Evolutionary conservation across 768 basidiomycete genomes (phyloP), one percentile per base, ranked within the genome.

Genomic region (Vishniacozyma victoriae): DNA sequence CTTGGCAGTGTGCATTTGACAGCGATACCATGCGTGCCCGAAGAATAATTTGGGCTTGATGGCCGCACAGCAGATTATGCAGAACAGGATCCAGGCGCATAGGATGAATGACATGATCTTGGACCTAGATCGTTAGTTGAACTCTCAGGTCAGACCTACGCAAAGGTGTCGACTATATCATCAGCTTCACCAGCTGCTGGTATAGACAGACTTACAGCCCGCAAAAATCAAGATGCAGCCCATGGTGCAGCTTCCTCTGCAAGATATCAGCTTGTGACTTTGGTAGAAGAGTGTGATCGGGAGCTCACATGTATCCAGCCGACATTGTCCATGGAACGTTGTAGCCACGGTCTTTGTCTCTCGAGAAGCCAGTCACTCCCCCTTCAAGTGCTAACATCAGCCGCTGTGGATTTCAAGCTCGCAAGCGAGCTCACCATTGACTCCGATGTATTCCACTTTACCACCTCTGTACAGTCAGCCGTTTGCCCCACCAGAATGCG

Each of bases 291-390:
- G 6, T 14, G 41, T 9, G 7, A 9, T 18, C 33, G 5, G 7
- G 14, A 1, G 42, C 64, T 46, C 36, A 66, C 64, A 60, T 41
- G 36, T 67, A 67, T 1, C 64, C 64, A 2, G 64, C 64, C 14
- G 58, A 50, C 15, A 67, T 35, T 3, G 29, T n/a, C n/a, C 29
- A 9, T 9, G 64, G 57, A 1, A 53, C 20, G 12, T 40, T 26
- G n/a, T 41, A 35, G 7, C 43, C 47, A 3, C 51, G 60, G 35
- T 57, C 44, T n/a, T 23, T 35, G 18, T 36, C 39, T 5, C 35
- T 38, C n/a, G 14, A 27, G 37, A 67, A 67, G 2, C 41, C 18
- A 3, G 64, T 67, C 12, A 44, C 37, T 15, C 64, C 64, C 3
- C 64, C 64, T 49, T 67, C 58, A 33, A 33, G 29, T 33, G 29